Percentiles rank a stretch among this genome's conserved stretches.
These are phyloP conservation scores for Leishmania braziliensis DNA, from an alignment of 208 protist genomes.

Conservation along the genomic window DNA sequence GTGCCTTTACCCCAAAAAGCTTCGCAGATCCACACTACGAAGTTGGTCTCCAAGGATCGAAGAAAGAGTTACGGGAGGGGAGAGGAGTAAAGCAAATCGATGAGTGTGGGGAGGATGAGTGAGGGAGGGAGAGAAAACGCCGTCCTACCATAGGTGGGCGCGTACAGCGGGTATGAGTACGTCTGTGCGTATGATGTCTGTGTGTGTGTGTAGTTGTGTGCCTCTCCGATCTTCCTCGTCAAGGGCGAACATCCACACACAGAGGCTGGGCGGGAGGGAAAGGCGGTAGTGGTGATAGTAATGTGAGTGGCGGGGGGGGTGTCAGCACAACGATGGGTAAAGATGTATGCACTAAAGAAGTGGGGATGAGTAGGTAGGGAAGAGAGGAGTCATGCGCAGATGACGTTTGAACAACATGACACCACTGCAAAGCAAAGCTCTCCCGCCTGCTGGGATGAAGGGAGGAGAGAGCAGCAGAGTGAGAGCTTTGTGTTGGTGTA, in stretches of 20 bases:
- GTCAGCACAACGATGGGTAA: not conserved
- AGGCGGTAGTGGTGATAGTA: not conserved
- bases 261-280: not conserved
- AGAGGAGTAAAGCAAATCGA: not conserved
- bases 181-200: not conserved
- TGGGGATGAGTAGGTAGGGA: not conserved
- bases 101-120: not conserved
- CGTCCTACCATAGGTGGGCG: not conserved
- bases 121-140: not conserved
- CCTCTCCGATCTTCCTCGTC: no score
- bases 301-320: not conserved
- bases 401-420: not conserved
- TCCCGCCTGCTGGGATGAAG: not conserved
- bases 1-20: no score
- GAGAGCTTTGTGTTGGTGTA: not conserved
- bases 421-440: not conserved
- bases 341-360: not conserved
- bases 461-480: no score
- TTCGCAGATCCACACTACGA: not conserved
- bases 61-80: not conserved
- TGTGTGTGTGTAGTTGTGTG: not conserved
- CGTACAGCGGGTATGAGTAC: not conserved
- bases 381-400: not conserved
- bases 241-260: not conserved
- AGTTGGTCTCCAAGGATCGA: not conserved